A percentile compares a stretch with the other conserved stretches of the same genome.
Evolutionary conservation across 176 grass and related monocot species (phyloP).

Genomic region (Lolium perenne): DNA sequence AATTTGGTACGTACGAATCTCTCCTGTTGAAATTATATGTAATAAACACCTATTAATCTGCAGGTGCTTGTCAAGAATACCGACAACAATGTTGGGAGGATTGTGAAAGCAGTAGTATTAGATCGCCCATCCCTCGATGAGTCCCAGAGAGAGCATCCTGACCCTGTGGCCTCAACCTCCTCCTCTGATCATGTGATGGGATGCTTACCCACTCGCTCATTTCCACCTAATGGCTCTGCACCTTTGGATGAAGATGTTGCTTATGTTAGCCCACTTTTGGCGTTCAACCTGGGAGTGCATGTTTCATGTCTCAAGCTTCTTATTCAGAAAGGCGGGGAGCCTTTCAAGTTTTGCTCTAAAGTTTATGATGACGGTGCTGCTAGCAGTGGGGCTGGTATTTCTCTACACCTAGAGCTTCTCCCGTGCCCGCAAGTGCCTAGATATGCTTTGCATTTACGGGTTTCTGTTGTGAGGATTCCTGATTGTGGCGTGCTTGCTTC

Average conservation of each 20-base stretch:
- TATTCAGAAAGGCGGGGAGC: slow-evolving; percentile 55
- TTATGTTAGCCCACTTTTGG: slow-evolving; percentile 83
- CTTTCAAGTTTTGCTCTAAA: slow-evolving; percentile 62
- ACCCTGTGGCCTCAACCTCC: slow-evolving; percentile 21
- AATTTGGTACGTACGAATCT: neutral
- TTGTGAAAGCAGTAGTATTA: slow-evolving; percentile 72
- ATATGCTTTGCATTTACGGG: slow-evolving; percentile 83
- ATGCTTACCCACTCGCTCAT: slow-evolving; percentile 56
- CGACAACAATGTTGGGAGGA: slow-evolving; percentile 82
- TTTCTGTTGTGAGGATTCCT: slow-evolving; percentile 87
- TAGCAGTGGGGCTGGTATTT: slow-evolving; percentile 36
- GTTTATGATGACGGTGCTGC: slow-evolving; percentile 22
- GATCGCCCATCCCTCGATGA: slow-evolving; percentile 47
- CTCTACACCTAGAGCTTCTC: slow-evolving; percentile 67
- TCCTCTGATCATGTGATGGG: slow-evolving; percentile 57
- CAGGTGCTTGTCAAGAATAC: slow-evolving; percentile 93
- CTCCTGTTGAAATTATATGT: neutral
- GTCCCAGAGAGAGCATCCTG: slow-evolving; percentile 24
- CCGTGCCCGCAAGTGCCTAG: slow-evolving; percentile 71
- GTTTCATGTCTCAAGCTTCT: slow-evolving; percentile 75
- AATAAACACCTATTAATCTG: slow-evolving; percentile 26
- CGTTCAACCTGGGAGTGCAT: slow-evolving; percentile 94
- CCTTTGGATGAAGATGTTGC: slow-evolving; percentile 56
- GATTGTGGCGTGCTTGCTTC: slow-evolving; percentile 89
- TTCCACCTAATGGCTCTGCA: slow-evolving; percentile 30